Evolutionary conservation across 75 land plant species (phyloP).

Genomic region (Pinus albicaulis): DNA sequence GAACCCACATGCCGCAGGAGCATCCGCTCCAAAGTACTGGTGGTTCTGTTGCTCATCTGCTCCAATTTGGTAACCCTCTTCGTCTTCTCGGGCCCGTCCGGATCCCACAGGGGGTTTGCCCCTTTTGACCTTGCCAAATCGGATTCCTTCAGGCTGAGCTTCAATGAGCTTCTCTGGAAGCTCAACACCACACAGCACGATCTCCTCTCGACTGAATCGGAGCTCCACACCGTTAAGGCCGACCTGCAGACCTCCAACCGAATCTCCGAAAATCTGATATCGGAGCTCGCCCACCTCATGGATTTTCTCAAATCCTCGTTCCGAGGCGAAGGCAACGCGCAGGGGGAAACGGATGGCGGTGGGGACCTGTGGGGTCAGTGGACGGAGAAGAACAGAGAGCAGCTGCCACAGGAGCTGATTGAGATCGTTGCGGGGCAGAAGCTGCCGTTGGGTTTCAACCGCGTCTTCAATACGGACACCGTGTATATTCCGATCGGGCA

Average conservation of each 20-base stretch:
- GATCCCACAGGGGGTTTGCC: neutral
- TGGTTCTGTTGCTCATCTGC: neutral
- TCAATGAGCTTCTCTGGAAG: neutral
- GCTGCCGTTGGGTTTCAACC: conserved; percentile 43
- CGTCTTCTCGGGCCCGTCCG: neutral
- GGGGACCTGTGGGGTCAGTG: neutral
- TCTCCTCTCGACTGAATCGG: neutral
- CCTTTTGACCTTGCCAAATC: neutral
- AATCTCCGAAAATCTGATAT: neutral
- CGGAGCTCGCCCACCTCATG: neutral
- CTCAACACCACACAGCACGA: neutral
- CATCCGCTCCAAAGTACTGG: neutral
- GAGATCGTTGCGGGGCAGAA: conserved; percentile 31
- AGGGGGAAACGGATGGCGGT: neutral
- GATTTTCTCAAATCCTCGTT: neutral
- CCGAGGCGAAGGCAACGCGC: neutral
- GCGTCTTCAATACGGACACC: conserved; percentile 24
- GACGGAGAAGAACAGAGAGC: neutral
- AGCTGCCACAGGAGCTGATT: conserved; percentile 23
- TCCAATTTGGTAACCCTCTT: neutral
- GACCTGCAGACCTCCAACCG: neutral
- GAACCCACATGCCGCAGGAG: neutral
- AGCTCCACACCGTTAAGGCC: neutral
- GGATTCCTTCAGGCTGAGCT: neutral
- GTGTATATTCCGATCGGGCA: conserved; percentile 42